Evolutionary conservation across 768 basidiomycete genomes (phyloP).

Genomic region (Pluteus cervinus): DNA sequence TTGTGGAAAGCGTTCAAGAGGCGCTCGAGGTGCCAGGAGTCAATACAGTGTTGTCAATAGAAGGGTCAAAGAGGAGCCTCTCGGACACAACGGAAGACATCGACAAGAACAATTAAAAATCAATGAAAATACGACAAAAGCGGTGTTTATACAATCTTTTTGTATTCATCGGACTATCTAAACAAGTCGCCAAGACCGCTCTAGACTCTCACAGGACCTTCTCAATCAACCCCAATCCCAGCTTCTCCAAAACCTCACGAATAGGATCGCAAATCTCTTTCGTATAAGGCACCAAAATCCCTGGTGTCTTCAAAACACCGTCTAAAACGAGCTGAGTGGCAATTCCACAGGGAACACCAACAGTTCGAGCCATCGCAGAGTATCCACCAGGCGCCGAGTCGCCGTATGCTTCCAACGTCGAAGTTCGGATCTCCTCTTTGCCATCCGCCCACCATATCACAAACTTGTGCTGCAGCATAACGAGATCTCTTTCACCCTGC

Average conservation of each 20-base stretch:
- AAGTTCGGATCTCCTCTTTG: conserved; percentile 74
- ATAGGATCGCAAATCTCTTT: conserved; percentile 80
- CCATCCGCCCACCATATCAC: conserved; percentile 87
- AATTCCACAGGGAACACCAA: conserved; percentile 92
- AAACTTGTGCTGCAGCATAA: conserved; percentile 99
- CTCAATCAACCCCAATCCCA: conserved; percentile 73
- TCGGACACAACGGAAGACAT: background rate
- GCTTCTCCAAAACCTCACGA: conserved; percentile 57
- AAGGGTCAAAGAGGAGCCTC: background rate
- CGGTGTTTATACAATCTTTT: background rate
- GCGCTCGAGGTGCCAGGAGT: background rate
- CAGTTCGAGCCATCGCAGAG: conserved; percentile 88
- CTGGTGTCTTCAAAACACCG: conserved; percentile 70
- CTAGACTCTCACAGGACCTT: conserved; percentile 42
- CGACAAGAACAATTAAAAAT: background rate
- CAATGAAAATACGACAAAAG: background rate
- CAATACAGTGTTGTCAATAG: background rate
- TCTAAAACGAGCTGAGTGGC: conserved; percentile 90
- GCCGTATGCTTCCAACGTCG: conserved; percentile 88
- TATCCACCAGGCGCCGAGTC: conserved; percentile 54
- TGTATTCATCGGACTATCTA: background rate
- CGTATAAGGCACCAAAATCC: conserved; percentile 83
- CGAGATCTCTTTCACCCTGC: conserved; percentile 86
- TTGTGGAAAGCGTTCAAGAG: background rate
- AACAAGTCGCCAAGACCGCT: background rate